Base-by-base conservation (phyloP, 768 basidiomycete genomes). In the Russula earlei region DNA sequence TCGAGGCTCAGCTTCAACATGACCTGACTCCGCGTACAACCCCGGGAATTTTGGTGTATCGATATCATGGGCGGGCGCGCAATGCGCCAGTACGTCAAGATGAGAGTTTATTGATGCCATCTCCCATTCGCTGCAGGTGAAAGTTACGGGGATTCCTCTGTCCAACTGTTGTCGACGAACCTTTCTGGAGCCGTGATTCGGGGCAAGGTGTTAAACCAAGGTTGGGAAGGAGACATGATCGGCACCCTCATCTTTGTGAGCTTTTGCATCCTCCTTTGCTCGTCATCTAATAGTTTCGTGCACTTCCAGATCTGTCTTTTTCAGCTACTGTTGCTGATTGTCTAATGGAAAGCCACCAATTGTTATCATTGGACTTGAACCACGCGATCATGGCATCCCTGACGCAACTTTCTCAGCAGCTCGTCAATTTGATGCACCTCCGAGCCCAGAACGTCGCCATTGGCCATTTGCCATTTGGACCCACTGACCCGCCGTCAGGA, bases 401-500 rank as follows among this genome's bases (percentile, higher is more conserved):
- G 33, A 24, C 48, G 10, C 60, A 61, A 42, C 27, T 60, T 27
- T 36, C 59, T 60, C 31, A 27, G 6, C 58, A 54, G 37, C 38
- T 54, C 22, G 27, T 22, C 37, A 33, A 29, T 3, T 51, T 14
- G 42, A 34, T 33, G 3, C 27, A 34, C 8, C 22, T 48, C 24
- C n/a, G n/a, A n/a, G n/a, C n/a, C n/a, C 19, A 29, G 46, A 49
- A 48, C 20, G 6, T 56, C 47, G 5, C 25, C 5, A 19, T 44
- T 15, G 38, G 6, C 19, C 9, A 37, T 33, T 19, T 10, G 11
- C 17, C 33, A 3, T 58, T 50, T 36, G 24, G 27, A 2, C 42
- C 36, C 10, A 15, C 46, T 3, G 46, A 10, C 43, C 58, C 6
- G 40, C 42, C 15, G 36, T 52, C 43, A 48, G 60, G 40, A 48